These are phyloP conservation scores for Meyerozyma carpophila DNA, from an alignment of 1,139 yeast species.

Conservation along the genomic window DNA sequence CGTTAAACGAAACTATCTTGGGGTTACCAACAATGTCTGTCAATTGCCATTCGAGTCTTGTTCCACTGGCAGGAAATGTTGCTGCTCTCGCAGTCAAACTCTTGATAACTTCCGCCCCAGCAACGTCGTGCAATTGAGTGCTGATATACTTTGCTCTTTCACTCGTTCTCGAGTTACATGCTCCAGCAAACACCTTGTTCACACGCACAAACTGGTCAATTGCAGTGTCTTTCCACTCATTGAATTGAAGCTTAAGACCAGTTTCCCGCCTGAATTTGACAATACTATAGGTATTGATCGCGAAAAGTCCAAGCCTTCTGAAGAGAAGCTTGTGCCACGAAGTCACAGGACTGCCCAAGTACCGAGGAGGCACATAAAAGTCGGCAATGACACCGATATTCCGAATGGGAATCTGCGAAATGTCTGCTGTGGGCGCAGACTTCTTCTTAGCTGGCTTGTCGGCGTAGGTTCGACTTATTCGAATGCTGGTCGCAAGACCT, in stretches of 20 bases:
- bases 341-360: slow-evolving; percentile 23
- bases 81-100: slow-evolving; percentile 24
- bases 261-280: slow-evolving; percentile 60
- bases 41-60: slow-evolving; percentile 71
- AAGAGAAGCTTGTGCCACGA: slow-evolving; percentile 36
- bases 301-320: slow-evolving; percentile 46
- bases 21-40: slow-evolving; percentile 67
- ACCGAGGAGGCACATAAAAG: slow-evolving; percentile 39
- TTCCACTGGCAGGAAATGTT: slow-evolving; percentile 10
- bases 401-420: slow-evolving; percentile 35
- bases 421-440: slow-evolving; percentile 19
- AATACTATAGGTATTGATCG: slow-evolving; percentile 60
- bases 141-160: slow-evolving; percentile 38
- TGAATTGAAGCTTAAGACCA: slow-evolving; percentile 58
- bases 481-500: not conserved
- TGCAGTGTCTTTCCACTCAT: slow-evolving; percentile 70
- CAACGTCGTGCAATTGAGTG: slow-evolving; percentile 37
- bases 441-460: slow-evolving; percentile 11
- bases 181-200: slow-evolving; percentile 62
- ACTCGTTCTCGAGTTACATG: slow-evolving; percentile 26
- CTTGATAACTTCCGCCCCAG: slow-evolving; percentile 52
- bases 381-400: slow-evolving; percentile 40
- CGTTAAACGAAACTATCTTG: slow-evolving; percentile 57
- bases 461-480: slow-evolving; percentile 4
- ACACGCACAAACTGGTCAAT: slow-evolving; percentile 60